These are phyloP conservation scores for Prunus dulcis DNA, from an alignment of 306 rosid species.

Conservation along the genomic window DNA sequence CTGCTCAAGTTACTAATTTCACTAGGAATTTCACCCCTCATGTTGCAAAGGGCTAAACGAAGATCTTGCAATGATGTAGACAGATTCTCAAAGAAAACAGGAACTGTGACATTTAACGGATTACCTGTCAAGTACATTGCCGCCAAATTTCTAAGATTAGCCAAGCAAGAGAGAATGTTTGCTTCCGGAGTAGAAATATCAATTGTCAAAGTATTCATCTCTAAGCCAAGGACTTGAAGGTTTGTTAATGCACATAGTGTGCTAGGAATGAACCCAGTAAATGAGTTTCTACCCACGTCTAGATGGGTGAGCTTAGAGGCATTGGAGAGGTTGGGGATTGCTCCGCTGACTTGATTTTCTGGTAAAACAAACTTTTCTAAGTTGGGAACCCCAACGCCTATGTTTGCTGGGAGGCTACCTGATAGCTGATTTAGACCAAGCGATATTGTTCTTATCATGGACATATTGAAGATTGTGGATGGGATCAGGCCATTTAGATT, in stretches of 20 bases:
- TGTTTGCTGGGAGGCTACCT: constrained; percentile 18
- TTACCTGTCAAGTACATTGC: fast-evolving
- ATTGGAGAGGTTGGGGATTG: constrained; percentile 10
- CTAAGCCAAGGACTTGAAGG: background rate
- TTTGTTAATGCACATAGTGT: background rate
- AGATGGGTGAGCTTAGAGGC: background rate
- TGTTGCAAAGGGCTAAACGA: background rate
- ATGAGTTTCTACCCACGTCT: background rate
- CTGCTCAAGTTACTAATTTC: background rate
- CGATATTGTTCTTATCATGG: background rate
- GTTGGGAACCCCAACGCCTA: constrained; percentile 15
- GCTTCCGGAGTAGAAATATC: background rate
- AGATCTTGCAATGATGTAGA: background rate
- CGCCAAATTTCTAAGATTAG: background rate
- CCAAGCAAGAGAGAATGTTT: background rate
- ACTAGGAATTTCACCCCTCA: background rate
- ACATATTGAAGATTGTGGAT: too few relatives aligned
- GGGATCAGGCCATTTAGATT: background rate
- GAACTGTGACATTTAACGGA: background rate
- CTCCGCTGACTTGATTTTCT: background rate
- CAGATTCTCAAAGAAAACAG: background rate
- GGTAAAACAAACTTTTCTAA: background rate
- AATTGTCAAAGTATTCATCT: background rate
- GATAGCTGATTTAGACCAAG: background rate
- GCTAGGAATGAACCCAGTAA: background rate